phyloP scores from a whole-genome alignment of 768 basidiomycete species.

The Hebeloma cylindrosporum region DNA sequence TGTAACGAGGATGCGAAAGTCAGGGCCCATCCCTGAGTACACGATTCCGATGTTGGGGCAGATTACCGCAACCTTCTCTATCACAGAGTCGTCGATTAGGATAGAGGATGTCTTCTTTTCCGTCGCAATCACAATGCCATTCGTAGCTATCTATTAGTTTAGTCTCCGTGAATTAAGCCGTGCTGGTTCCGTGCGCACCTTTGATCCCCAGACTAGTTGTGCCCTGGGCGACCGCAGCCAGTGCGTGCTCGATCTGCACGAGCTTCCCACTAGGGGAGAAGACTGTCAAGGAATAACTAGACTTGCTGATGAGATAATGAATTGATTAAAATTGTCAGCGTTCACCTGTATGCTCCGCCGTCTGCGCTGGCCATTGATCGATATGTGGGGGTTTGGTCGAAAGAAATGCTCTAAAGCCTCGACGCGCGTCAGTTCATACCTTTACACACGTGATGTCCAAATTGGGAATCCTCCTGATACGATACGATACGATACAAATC shows the following conservation, averaged over 20 bases:
- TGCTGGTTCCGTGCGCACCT: constrained; percentile 51
- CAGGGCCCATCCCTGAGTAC: constrained; percentile 99
- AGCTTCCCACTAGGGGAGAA: constrained; percentile 99
- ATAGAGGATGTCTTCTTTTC: constrained; percentile 99
- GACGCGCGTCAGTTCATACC: constrained; percentile 30
- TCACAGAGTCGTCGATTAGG: constrained; percentile 95
- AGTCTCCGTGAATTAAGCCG: constrained; percentile 17
- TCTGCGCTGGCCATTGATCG: constrained; percentile 74
- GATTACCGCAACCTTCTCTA: constrained; percentile 96
- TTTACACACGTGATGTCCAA: too few relatives aligned
- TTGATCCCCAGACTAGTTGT: constrained; percentile 98
- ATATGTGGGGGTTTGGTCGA: constrained; percentile 10
- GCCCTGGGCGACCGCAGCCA: constrained; percentile 93
- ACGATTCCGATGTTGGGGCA: constrained; percentile 99
- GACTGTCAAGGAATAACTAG: constrained; percentile 96
- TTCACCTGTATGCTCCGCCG: constrained; percentile 76
- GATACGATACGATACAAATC: too few relatives aligned
- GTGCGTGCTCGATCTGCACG: constrained; percentile 99
- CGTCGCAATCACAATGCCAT: constrained; percentile 98
- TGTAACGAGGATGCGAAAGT: constrained; percentile 91
- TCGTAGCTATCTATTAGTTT: constrained; percentile 66
- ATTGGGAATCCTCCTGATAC: too few relatives aligned
- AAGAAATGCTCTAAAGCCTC: constrained; percentile 9
- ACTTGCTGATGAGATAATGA: constrained; percentile 12
- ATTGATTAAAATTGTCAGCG: constrained; percentile 7